Percentiles rank a stretch among this genome's conserved stretches.
Conservation (phyloP, 148 eudicot species). For the Gaultheria prostrata region DNA sequence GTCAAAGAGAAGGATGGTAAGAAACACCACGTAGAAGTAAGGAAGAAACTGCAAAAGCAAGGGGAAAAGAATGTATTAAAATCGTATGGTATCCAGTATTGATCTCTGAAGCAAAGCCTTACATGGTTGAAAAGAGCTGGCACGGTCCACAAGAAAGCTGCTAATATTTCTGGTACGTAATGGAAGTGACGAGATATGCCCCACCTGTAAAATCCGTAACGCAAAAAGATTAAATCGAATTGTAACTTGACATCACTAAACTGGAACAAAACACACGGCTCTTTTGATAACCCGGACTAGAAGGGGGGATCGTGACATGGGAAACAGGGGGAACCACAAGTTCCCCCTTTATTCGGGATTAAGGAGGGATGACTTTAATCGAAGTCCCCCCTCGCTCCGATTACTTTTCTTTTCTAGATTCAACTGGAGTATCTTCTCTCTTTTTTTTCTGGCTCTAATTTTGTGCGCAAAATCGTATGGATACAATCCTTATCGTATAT, state of each 20-base stretch:
- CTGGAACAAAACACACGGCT: too few relatives aligned
- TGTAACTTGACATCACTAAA: neutral
- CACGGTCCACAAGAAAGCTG: conserved; percentile 93
- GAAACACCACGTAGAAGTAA: conserved; percentile 82
- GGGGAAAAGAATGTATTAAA: neutral
- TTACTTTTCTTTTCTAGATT: neutral
- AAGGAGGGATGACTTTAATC: neutral
- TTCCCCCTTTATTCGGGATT: neutral
- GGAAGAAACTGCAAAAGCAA: conserved; percentile 69
- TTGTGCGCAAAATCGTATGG: neutral
- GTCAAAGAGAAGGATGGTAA: conserved; percentile 78
- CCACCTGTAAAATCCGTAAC: conserved; percentile 60
- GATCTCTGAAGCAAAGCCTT: conserved; percentile 24
- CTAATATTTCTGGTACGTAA: conserved; percentile 85
- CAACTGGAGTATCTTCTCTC: neutral
- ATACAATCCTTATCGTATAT: neutral
- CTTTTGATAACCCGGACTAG: neutral
- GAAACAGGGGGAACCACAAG: too few relatives aligned
- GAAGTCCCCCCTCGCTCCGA: neutral
- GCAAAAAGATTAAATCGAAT: neutral
- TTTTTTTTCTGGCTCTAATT: neutral
- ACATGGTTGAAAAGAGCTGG: conserved; percentile 91
- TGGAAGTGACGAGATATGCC: conserved; percentile 96
- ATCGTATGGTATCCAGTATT: neutral
- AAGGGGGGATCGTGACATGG: too few relatives aligned